phyloP scores from a whole-genome alignment of 2,329 filamentous ascomycete genomes.

The Beauveria pseudobassiana region DNA sequence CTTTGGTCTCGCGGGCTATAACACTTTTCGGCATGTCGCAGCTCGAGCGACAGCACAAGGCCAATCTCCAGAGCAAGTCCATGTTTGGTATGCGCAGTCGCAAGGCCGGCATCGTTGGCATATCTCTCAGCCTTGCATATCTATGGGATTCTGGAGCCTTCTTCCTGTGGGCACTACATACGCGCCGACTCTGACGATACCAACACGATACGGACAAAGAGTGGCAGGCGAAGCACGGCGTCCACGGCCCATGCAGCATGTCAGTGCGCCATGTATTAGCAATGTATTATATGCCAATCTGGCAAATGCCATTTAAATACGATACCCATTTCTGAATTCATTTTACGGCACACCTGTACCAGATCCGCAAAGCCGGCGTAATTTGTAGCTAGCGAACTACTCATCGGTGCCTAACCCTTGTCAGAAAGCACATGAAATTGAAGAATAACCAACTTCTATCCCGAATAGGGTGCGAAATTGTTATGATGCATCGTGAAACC shows the following conservation, averaged over 20 bases:
- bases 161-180: slow-evolving; percentile 31
- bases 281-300: not conserved
- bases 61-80: slow-evolving; percentile 61
- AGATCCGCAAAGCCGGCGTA: too few relatives aligned
- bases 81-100: slow-evolving; percentile 67
- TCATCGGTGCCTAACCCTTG: too few relatives aligned
- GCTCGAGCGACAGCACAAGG: slow-evolving; percentile 56
- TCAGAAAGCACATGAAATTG: too few relatives aligned
- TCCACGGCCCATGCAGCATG: not conserved
- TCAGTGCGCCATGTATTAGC: too few relatives aligned
- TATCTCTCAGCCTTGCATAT: slow-evolving; percentile 61
- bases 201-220: not conserved
- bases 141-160: slow-evolving; percentile 63
- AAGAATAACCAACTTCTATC: not conserved
- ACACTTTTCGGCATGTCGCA: slow-evolving; percentile 65
- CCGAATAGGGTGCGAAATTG: too few relatives aligned
- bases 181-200: not conserved
- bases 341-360: not conserved
- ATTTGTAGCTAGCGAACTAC: too few relatives aligned
- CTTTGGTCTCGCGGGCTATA: slow-evolving; percentile 67
- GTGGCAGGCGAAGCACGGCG: not conserved
- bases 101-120: slow-evolving; percentile 56
- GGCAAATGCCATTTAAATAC: not conserved
- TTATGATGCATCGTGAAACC: not conserved
- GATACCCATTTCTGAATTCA: not conserved